phyloP scores from a whole-genome alignment of 139 green algal species.

The Chlorella sp. region DNA sequence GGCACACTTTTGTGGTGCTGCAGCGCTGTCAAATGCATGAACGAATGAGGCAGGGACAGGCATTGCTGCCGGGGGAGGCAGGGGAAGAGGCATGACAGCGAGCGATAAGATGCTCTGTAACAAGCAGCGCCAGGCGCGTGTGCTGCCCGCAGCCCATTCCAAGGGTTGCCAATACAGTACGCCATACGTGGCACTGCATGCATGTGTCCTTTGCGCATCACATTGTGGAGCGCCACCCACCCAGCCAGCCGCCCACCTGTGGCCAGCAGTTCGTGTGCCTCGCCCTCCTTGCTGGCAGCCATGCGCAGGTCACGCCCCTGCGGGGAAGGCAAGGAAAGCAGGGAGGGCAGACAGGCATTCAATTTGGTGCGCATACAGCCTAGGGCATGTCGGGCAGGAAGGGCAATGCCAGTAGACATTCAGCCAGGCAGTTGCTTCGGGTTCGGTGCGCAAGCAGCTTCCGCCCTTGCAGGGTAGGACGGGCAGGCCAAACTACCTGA shows the following conservation, averaged over 20 bases:
- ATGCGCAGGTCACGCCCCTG: slow-evolving; percentile 17
- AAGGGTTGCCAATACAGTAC: too few relatives aligned
- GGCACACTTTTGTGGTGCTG: too few relatives aligned
- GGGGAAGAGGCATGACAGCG: neutral
- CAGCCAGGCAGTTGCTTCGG: neutral
- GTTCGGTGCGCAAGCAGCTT: neutral
- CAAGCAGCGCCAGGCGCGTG: too few relatives aligned
- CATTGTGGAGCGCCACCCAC: neutral
- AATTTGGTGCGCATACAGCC: neutral
- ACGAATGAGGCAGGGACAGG: neutral
- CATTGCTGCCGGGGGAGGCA: too few relatives aligned
- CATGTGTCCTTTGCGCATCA: too few relatives aligned
- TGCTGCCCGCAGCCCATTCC: too few relatives aligned
- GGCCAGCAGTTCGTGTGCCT: slow-evolving; percentile 16
- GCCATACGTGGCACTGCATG: too few relatives aligned
- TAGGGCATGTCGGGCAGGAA: too few relatives aligned
- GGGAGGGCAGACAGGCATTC: too few relatives aligned
- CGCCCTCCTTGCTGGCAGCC: slow-evolving; percentile 23
- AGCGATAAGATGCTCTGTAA: too few relatives aligned
- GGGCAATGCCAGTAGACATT: neutral
- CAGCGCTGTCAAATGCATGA: neutral
- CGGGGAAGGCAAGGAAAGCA: neutral
- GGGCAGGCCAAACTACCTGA: neutral
- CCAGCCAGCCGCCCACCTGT: neutral
- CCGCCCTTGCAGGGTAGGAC: neutral